Percentiles rank a stretch among this genome's conserved stretches.
Evolutionary conservation across 495 filamentous ascomycete genomes (phyloP).

Genomic region (Hyaloscypha bicolor): DNA sequence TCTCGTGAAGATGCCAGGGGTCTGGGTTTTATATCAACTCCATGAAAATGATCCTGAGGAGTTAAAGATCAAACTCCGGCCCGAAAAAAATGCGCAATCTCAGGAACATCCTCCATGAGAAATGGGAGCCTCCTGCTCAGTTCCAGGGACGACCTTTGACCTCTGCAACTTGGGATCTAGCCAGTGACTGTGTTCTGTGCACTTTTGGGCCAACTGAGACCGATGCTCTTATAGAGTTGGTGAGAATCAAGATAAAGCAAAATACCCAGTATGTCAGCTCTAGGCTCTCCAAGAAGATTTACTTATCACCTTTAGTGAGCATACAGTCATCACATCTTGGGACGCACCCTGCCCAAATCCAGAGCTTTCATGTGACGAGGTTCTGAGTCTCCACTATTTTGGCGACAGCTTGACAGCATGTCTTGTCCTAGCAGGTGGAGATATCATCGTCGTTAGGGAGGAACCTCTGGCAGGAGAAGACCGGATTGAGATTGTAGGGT

Average conservation of each 20-base stretch:
- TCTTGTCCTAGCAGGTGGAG: conserved; percentile 85
- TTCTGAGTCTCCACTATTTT: conserved; percentile 82
- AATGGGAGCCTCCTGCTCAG: conserved; percentile 54
- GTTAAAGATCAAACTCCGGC: background rate
- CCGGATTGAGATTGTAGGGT: conserved; percentile 91
- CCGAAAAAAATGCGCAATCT: conserved; percentile 74
- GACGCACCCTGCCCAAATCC: conserved; percentile 75
- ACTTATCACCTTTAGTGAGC: conserved; percentile 33
- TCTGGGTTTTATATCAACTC: background rate
- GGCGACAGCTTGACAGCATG: conserved; percentile 74
- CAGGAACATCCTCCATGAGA: conserved; percentile 66
- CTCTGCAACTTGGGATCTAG: conserved; percentile 75
- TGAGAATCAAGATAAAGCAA: conserved; percentile 49
- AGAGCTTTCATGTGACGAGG: conserved; percentile 66
- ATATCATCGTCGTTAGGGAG: conserved; percentile 84
- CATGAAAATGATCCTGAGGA: conserved; percentile 16
- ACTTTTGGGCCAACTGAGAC: conserved; percentile 70
- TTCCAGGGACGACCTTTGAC: conserved; percentile 59
- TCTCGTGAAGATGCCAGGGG: conserved; percentile 19
- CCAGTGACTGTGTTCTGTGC: conserved; percentile 70
- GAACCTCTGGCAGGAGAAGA: conserved; percentile 68
- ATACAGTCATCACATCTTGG: conserved; percentile 75
- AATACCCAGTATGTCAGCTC: conserved; percentile 16
- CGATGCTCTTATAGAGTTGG: conserved; percentile 66
- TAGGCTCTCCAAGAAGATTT: background rate